phyloP scores from a whole-genome alignment of 371 early-diverging fungal genomes.

The Mucor piriformis region DNA sequence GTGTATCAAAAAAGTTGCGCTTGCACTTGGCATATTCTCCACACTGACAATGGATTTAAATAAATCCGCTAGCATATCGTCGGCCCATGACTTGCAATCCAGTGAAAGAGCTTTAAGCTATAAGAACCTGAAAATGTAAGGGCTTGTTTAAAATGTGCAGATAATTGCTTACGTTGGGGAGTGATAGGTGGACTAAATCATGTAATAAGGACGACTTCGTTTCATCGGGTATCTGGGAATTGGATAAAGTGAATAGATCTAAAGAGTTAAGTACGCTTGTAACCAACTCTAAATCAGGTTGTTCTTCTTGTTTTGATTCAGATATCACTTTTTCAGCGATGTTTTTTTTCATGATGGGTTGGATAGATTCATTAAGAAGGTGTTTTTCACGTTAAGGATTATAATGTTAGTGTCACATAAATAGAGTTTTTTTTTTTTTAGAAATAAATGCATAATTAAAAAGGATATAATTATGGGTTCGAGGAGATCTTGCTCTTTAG shows the following conservation, averaged over 20 bases:
- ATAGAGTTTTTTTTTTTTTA: neutral
- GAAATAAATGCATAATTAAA: constrained; percentile 5
- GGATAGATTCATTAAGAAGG: neutral
- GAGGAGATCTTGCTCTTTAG: neutral
- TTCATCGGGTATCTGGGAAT: constrained; percentile 10
- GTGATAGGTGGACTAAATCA: neutral
- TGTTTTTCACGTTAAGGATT: constrained; percentile 8
- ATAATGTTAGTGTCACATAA: neutral
- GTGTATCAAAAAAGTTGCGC: constrained; percentile 1
- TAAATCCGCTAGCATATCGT: constrained; percentile 13
- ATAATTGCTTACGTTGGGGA: constrained; percentile 1
- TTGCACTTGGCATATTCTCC: constrained; percentile 4
- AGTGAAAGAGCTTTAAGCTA: constrained; percentile 5
- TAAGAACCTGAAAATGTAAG: neutral
- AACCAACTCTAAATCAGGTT: neutral
- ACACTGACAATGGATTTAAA: constrained; percentile 2
- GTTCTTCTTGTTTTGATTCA: neutral
- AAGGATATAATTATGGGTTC: constrained; percentile 30
- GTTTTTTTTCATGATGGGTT: constrained; percentile 11
- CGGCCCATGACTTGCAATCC: constrained; percentile 23
- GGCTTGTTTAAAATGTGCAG: neutral
- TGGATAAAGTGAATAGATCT: neutral
- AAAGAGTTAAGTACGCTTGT: neutral
- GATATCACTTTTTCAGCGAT: neutral
- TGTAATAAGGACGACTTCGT: neutral